Percentiles rank a stretch among this genome's conserved stretches.
These are phyloP conservation scores for Claviceps paspali DNA, from an alignment of 2,329 filamentous ascomycete genomes.

Conservation along the genomic window DNA sequence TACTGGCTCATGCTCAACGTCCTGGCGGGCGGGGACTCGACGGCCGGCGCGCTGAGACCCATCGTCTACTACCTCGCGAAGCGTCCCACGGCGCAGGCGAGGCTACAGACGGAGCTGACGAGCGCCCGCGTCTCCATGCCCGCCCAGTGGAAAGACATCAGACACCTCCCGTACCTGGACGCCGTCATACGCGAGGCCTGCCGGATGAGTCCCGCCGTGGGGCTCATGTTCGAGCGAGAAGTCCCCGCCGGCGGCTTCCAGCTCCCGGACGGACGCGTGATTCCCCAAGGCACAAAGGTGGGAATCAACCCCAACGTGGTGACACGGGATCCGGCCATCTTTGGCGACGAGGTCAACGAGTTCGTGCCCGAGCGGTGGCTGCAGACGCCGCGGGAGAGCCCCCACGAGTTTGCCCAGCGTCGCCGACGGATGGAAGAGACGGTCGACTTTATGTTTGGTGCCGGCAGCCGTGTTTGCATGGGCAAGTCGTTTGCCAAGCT, in stretches of 20 bases:
- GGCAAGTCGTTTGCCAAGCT: constrained; percentile 20
- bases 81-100: constrained; percentile 13
- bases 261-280: constrained; percentile 18
- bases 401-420: constrained; percentile 17
- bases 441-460: constrained; percentile 22
- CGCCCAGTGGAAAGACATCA: constrained; percentile 10
- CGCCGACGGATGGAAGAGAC: constrained; percentile 22
- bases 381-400: constrained; percentile 7
- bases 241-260: constrained; percentile 26
- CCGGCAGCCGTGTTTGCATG: constrained; percentile 23
- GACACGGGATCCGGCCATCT: constrained; percentile 23
- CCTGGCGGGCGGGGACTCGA: constrained; percentile 23
- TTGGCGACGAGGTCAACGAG: constrained; percentile 27
- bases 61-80: constrained; percentile 22
- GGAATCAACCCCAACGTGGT: constrained; percentile 27
- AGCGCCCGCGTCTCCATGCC: constrained; percentile 12
- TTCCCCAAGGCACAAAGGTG: constrained; percentile 22
- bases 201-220: constrained; percentile 32
- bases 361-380: constrained; percentile 36
- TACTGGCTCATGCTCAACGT: constrained; percentile 9
- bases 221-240: constrained; percentile 32
- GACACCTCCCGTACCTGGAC: constrained; percentile 27
- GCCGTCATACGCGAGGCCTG: constrained; percentile 35
- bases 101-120: constrained; percentile 24
- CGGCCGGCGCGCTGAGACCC: constrained; percentile 18